Evolutionary conservation across 805 yeast species (phyloP), one percentile per base, ranked within the genome.

Genomic region (Yarrowia hollandica): DNA sequence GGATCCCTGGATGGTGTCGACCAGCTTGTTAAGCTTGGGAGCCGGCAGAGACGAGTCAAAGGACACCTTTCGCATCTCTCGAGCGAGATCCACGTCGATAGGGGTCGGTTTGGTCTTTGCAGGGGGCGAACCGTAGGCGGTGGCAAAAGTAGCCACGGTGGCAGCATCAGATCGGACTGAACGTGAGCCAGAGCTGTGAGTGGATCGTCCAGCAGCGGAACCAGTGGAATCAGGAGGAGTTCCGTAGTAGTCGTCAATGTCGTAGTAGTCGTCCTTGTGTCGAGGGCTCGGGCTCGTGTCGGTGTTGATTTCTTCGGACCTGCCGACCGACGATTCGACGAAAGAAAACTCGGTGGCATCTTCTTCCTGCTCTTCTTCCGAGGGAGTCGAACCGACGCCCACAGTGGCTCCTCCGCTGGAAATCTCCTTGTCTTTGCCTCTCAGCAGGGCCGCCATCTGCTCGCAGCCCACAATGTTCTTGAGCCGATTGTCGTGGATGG

Each of bases 391-490:
- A 21, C 19, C 1, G 5, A 22, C 12, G 1, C 31, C 41, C 3
- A 14, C 31, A 11, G 18, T 26, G 3, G 28, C 41, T 48, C 56
- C 56, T 4, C 44, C 58, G 18, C 23, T 37, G 26, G 42, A 52
- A 14, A 35, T 26, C 35, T 52, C 58, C 44, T 35, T 26, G 34
- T 35, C 58, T n/a, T 52, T 35, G 19, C 42, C 58, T 25, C 58
- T 4, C 2, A 35, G 44, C 35, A 37, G 25, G 6, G 44, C 19
- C 4, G 58, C 44, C 42, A 37, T 35, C 15, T 35, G 34, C 14
- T 52, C 58, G 18, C 58, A 52, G 14, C 58, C 58, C 2, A 52
- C 44, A 25, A 52, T 52, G 44, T 52, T 52, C 10, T 52, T 52
- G 26, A 52, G 58, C 2, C 44, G 33, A 35, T 52, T 52, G 26